A percentile compares a stretch with the other conserved stretches of the same genome.
These are phyloP conservation scores for Erysiphe pisi DNA, from an alignment of 2,329 filamentous ascomycete species.

Conservation along the genomic window DNA sequence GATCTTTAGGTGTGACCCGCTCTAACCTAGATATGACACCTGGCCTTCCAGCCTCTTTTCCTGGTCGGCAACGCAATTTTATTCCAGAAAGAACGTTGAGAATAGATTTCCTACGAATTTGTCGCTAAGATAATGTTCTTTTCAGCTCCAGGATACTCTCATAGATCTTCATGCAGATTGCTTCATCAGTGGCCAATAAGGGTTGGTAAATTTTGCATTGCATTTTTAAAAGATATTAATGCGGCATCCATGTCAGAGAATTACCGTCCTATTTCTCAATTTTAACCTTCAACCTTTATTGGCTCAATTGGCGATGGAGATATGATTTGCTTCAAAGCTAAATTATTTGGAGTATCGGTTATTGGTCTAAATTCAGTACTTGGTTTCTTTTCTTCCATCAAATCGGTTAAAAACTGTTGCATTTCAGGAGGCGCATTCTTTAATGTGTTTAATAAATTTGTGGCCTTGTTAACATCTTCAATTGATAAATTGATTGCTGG, in stretches of 20 bases:
- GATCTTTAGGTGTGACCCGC: not conserved
- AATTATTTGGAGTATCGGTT: too few relatives aligned
- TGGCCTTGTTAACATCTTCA: too few relatives aligned
- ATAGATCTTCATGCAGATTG: constrained; percentile 20
- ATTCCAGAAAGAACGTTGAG: not conserved
- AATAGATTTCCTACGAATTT: not conserved
- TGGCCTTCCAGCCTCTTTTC: not conserved
- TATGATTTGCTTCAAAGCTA: too few relatives aligned
- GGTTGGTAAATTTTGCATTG: not conserved
- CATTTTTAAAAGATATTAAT: not conserved
- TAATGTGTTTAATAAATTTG: too few relatives aligned
- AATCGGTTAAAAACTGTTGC: too few relatives aligned
- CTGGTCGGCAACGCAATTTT: not conserved
- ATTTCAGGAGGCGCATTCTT: too few relatives aligned
- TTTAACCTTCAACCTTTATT: too few relatives aligned
- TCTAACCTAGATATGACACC: not conserved
- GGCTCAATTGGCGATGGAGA: too few relatives aligned
- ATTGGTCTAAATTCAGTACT: too few relatives aligned
- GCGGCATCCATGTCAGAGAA: not conserved
- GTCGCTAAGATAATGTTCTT: not conserved
- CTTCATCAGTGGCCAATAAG: not conserved
- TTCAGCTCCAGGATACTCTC: not conserved
- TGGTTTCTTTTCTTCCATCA: too few relatives aligned
- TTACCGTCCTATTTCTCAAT: not conserved
- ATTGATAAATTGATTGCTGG: too few relatives aligned